Conservation (phyloP, 495 filamentous ascomycete genomes). For the Penicillium malachiteum region DNA sequence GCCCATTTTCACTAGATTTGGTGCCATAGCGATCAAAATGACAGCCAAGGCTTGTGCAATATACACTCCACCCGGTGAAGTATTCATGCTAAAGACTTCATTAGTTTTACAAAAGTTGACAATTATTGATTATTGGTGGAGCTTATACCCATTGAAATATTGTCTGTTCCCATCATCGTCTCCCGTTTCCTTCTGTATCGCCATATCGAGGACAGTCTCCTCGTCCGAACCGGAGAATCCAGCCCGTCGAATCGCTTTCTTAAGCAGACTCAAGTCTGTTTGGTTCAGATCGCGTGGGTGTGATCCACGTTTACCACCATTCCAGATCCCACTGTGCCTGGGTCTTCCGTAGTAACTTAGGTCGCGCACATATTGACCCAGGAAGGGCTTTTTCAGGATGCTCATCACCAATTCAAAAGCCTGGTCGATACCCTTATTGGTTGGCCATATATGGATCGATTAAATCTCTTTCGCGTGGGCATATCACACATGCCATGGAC, state of each 20-base stretch:
- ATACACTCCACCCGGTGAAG: background rate
- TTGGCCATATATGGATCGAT: background rate
- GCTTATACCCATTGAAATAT: too few relatives aligned
- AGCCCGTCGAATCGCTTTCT: too few relatives aligned
- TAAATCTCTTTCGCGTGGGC: background rate
- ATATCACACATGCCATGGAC: background rate
- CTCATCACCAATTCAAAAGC: background rate
- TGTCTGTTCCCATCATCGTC: too few relatives aligned
- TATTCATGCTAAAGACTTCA: background rate
- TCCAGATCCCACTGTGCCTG: background rate
- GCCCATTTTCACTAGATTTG: background rate
- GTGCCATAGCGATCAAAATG: background rate
- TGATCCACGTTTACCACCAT: background rate
- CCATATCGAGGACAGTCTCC: too few relatives aligned
- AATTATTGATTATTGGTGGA: background rate
- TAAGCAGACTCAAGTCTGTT: background rate
- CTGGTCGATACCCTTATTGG: background rate
- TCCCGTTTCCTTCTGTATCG: too few relatives aligned
- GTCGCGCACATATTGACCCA: background rate
- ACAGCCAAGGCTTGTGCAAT: background rate
- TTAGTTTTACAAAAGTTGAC: background rate
- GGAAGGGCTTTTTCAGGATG: background rate
- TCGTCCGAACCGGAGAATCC: too few relatives aligned
- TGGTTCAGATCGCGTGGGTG: background rate
- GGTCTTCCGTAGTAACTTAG: background rate